These are phyloP conservation scores for Claviceps sp. DNA, from an alignment of 2,329 filamentous ascomycete species.

Conservation along the genomic window DNA sequence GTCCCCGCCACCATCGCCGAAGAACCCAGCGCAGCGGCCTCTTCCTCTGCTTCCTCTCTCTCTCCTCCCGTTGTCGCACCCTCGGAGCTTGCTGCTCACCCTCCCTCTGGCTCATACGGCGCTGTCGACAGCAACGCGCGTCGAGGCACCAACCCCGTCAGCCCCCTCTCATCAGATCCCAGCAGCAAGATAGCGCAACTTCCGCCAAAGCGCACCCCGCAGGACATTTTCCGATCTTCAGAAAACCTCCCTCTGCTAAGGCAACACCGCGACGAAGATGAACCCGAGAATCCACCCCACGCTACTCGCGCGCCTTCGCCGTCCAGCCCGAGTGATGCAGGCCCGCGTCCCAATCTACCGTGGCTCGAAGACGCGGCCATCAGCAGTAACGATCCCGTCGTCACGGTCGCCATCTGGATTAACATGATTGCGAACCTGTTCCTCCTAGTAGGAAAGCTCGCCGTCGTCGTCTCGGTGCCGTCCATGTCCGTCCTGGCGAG, in stretches of 20 bases:
- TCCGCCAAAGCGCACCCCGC: constrained; percentile 66
- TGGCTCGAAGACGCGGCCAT: constrained; percentile 59
- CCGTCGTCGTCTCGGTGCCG: constrained; percentile 63
- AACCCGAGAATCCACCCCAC: constrained; percentile 15
- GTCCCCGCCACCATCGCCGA: constrained; percentile 68
- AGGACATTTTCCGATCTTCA: constrained; percentile 68
- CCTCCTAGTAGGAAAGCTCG: constrained; percentile 62
- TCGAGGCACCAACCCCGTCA: constrained; percentile 13
- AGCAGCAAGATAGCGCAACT: constrained; percentile 7
- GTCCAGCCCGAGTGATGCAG: constrained; percentile 12
- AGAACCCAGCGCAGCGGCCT: constrained; percentile 33
- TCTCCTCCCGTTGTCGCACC: constrained; percentile 7
- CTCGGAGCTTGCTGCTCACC: background rate
- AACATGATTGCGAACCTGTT: constrained; percentile 69
- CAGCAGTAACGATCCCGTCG: constrained; percentile 60
- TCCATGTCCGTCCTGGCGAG: constrained; percentile 72
- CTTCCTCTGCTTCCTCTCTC: constrained; percentile 8
- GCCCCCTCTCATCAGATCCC: constrained; percentile 11
- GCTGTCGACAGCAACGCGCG: constrained; percentile 15
- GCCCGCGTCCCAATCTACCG: constrained; percentile 45
- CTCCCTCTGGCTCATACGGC: constrained; percentile 14
- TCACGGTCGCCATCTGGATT: constrained; percentile 77
- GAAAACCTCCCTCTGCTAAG: constrained; percentile 54
- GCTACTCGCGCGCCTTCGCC: constrained; percentile 17
- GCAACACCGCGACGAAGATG: constrained; percentile 25